Percentiles rank a stretch among this genome's conserved stretches.
phyloP scores from a whole-genome alignment of 768 basidiomycete species.

The Boletus reticulatus region DNA sequence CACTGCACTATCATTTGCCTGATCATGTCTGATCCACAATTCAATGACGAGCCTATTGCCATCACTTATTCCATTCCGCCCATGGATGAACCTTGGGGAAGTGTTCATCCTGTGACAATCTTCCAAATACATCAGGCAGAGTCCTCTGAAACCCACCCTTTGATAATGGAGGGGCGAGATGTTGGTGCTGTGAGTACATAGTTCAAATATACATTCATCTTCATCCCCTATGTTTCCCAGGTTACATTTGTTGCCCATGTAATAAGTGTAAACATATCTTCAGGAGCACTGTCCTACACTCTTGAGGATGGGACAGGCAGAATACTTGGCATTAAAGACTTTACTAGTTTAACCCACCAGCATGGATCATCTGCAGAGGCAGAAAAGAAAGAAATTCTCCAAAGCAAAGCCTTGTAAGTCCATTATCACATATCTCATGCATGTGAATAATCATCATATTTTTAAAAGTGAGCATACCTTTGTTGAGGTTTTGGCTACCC shows the following conservation, averaged over 20 bases:
- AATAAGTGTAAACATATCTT: conserved; percentile 16
- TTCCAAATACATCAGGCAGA: conserved; percentile 48
- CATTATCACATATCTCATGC: background rate
- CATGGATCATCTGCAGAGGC: background rate
- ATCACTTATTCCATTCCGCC: conserved; percentile 2
- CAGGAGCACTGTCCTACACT: conserved; percentile 5
- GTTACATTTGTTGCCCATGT: conserved; percentile 53
- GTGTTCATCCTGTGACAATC: conserved; percentile 49
- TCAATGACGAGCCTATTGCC: conserved; percentile 1
- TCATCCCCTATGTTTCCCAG: conserved; percentile 14
- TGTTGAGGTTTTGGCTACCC: conserved; percentile 10
- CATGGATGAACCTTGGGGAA: background rate
- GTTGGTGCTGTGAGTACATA: conserved; percentile 19
- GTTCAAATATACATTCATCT: no score
- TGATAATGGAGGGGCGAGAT: conserved; percentile 45
- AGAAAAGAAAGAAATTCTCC: conserved; percentile 13
- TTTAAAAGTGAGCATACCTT: conserved; percentile 19
- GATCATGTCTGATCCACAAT: conserved; percentile 10
- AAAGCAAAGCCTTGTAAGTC: conserved; percentile 11
- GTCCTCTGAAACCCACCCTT: conserved; percentile 41
- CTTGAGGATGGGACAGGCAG: conserved; percentile 41
- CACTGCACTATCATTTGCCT: background rate
- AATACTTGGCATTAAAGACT: conserved; percentile 9
- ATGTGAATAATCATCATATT: background rate
- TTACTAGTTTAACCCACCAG: background rate